Conservation (phyloP, 208 protist genomes). For the Crithidia sp. region DNA sequence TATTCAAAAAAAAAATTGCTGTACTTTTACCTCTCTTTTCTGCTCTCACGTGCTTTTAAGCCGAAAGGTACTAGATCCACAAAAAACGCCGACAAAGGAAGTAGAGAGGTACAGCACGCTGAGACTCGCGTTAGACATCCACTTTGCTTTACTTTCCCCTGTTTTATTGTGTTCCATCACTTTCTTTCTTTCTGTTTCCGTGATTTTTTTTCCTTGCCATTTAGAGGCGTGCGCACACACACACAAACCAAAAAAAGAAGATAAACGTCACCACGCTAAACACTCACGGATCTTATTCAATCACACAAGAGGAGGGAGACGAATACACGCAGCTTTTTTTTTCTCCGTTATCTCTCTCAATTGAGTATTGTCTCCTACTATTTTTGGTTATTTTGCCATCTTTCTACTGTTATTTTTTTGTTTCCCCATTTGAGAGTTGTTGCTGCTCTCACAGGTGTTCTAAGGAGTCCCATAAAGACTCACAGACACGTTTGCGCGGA, state of each 20-base stretch:
- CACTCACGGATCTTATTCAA: too few relatives aligned
- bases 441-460: too few relatives aligned
- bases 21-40: background rate
- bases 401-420: too few relatives aligned
- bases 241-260: too few relatives aligned
- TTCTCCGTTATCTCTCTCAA: background rate
- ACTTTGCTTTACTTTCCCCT: background rate
- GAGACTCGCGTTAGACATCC: background rate
- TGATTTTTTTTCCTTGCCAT: background rate
- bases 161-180: background rate
- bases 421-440: too few relatives aligned
- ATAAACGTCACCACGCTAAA: too few relatives aligned
- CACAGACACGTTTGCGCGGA: background rate
- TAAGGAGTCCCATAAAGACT: too few relatives aligned
- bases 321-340: background rate
- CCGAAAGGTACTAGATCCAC: background rate
- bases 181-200: background rate
- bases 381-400: too few relatives aligned
- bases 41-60: background rate
- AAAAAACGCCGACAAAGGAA: background rate
- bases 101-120: background rate
- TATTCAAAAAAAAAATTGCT: background rate
- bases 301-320: background rate
- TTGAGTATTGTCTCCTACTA: background rate
- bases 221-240: too few relatives aligned